A percentile compares a stretch with the other conserved stretches of the same genome.
phyloP scores from a whole-genome alignment of 2,329 filamentous ascomycete genomes.

The Exophiala viscosa region DNA sequence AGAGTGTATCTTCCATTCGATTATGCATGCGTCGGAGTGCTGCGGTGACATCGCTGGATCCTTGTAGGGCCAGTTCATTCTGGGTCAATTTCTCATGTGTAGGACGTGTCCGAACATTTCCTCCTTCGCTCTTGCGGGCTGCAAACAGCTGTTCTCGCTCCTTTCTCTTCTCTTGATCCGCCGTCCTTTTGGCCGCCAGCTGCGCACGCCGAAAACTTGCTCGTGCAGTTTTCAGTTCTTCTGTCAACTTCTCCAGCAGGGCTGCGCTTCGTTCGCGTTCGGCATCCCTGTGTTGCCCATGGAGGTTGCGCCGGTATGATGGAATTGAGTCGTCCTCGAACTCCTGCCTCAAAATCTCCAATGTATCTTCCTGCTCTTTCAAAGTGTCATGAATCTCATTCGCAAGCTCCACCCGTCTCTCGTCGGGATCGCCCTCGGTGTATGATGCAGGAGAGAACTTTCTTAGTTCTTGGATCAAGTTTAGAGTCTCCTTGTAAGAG shows the following conservation, averaged over 20 bases:
- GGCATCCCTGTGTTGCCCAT: constrained; percentile 33
- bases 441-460: constrained; percentile 61
- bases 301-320: constrained; percentile 3
- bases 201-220: constrained; percentile 77
- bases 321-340: constrained; percentile 54
- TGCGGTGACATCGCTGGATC: constrained; percentile 77
- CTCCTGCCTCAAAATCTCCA: constrained; percentile 76
- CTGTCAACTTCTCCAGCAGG: constrained; percentile 61
- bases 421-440: constrained; percentile 61
- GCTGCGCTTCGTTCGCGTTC: constrained; percentile 65
- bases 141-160: constrained; percentile 74
- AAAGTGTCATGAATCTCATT: constrained; percentile 75
- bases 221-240: constrained; percentile 66
- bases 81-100: constrained; percentile 56
- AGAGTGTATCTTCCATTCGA: constrained; percentile 78
- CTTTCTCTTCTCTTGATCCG: constrained; percentile 67
- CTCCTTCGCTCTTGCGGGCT: constrained; percentile 35
- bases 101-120: constrained; percentile 20
- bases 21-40: constrained; percentile 82
- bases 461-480: constrained; percentile 55
- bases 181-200: constrained; percentile 69
- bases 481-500: constrained; percentile 50
- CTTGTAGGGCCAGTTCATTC: constrained; percentile 68
- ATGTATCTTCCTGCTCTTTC: constrained; percentile 75
- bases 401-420: constrained; percentile 64